Evolutionary conservation across 495 filamentous ascomycete genomes (phyloP).

Genomic region (Chaetomium fimeti): DNA sequence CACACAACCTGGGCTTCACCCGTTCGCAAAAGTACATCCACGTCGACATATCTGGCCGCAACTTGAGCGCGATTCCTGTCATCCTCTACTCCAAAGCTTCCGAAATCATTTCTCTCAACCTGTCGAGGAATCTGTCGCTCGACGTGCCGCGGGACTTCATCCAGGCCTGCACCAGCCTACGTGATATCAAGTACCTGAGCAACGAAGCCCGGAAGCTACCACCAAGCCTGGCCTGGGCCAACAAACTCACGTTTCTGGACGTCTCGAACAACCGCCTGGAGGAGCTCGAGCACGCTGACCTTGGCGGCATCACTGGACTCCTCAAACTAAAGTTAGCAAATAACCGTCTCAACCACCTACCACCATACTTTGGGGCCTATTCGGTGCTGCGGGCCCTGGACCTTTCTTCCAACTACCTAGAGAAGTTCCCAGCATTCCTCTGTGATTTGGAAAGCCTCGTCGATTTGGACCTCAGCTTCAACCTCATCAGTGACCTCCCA

Average conservation of each 20-base stretch:
- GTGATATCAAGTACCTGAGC: conserved; percentile 90
- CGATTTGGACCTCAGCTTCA: conserved; percentile 97
- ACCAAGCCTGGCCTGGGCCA: conserved; percentile 77
- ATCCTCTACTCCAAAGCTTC: conserved; percentile 83
- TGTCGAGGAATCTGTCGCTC: conserved; percentile 86
- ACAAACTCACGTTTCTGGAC: conserved; percentile 80
- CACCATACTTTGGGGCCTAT: conserved; percentile 77
- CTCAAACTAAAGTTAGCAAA: conserved; percentile 91
- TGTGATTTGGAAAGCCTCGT: conserved; percentile 78
- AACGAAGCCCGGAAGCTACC: conserved; percentile 91
- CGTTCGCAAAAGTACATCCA: conserved; percentile 87
- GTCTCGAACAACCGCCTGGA: conserved; percentile 92
- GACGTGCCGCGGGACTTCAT: conserved; percentile 97
- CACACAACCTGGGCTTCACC: conserved; percentile 71
- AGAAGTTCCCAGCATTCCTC: conserved; percentile 78
- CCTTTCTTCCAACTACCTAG: conserved; percentile 87
- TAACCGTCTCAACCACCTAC: conserved; percentile 76
- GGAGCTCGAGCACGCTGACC: conserved; percentile 76
- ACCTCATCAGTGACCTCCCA: conserved; percentile 73
- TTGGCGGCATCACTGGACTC: conserved; percentile 62
- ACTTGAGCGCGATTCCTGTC: conserved; percentile 92
- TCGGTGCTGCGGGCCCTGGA: conserved; percentile 75
- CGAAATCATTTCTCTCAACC: conserved; percentile 91
- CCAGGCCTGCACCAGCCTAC: conserved; percentile 81
- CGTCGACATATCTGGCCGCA: conserved; percentile 87